phyloP scores from a whole-genome alignment of 345 rosid genomes.

The Populus tremula region DNA sequence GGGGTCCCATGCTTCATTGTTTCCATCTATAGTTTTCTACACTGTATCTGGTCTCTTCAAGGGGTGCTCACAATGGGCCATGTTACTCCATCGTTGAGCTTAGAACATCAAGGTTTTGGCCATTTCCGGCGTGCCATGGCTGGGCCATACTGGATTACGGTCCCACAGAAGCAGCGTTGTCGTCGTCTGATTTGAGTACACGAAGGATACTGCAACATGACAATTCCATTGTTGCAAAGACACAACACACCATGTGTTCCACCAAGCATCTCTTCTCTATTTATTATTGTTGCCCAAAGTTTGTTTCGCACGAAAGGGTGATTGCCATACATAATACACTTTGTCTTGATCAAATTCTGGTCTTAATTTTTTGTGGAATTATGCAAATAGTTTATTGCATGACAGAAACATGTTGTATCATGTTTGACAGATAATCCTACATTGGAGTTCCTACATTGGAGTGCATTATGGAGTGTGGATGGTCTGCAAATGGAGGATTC shows the following conservation, averaged over 20 bases:
- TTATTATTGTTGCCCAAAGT: background rate
- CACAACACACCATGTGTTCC: conserved; percentile 25
- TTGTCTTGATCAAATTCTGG: background rate
- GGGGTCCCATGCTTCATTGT: conserved; percentile 24
- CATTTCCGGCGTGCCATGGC: background rate
- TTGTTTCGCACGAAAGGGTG: background rate
- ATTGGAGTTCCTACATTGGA: background rate
- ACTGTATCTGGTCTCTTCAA: conserved; percentile 27
- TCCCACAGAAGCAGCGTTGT: conserved; percentile 9
- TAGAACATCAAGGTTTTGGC: background rate
- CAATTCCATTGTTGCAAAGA: background rate
- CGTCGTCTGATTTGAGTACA: background rate
- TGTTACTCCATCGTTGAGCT: background rate
- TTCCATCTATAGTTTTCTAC: conserved; percentile 14
- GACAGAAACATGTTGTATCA: background rate
- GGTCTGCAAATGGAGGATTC: background rate
- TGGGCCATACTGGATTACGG: conserved; percentile 6
- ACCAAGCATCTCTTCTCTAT: background rate
- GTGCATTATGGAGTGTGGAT: background rate
- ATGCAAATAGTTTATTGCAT: background rate
- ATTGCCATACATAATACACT: background rate
- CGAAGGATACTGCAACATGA: background rate
- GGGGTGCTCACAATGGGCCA: background rate
- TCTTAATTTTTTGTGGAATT: background rate
- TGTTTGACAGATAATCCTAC: background rate